phyloP scores from a whole-genome alignment of 2,329 filamentous ascomycete species.

The Colletotrichum orchidophilum region DNA sequence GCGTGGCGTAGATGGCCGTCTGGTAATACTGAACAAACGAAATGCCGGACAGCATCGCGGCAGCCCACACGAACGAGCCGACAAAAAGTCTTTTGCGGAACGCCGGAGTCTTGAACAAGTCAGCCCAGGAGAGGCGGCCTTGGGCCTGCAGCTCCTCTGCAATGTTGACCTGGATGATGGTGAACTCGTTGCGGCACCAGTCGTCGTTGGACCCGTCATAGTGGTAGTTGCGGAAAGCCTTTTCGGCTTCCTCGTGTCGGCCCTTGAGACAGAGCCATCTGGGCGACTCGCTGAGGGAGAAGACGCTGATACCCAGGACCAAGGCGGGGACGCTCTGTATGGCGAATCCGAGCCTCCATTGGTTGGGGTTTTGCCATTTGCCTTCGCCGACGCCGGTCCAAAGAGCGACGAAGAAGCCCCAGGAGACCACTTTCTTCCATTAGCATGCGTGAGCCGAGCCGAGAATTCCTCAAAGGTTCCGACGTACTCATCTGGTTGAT shows the following conservation, averaged over 20 bases:
- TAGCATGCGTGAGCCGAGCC: background rate
- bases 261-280: constrained; percentile 49
- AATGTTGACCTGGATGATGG: constrained; percentile 47
- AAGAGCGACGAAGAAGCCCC: constrained; percentile 51
- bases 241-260: constrained; percentile 46
- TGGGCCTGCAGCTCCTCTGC: constrained; percentile 43
- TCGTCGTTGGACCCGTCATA: constrained; percentile 46
- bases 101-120: constrained; percentile 43
- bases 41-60: constrained; percentile 52
- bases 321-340: constrained; percentile 48
- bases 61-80: constrained; percentile 51
- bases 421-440: constrained; percentile 46
- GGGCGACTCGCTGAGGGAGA: constrained; percentile 48
- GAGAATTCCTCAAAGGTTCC: accelerated
- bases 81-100: constrained; percentile 51
- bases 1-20: constrained; percentile 52
- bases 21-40: constrained; percentile 55
- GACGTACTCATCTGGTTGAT: constrained; percentile 52
- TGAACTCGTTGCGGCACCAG: constrained; percentile 48
- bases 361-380: constrained; percentile 48
- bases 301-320: constrained; percentile 44
- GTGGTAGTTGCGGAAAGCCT: constrained; percentile 47
- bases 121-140: constrained; percentile 42
- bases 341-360: constrained; percentile 51
- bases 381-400: constrained; percentile 52